These are phyloP conservation scores for Zasmidium angulare DNA, from an alignment of 2,329 filamentous ascomycete genomes.

Conservation along the genomic window DNA sequence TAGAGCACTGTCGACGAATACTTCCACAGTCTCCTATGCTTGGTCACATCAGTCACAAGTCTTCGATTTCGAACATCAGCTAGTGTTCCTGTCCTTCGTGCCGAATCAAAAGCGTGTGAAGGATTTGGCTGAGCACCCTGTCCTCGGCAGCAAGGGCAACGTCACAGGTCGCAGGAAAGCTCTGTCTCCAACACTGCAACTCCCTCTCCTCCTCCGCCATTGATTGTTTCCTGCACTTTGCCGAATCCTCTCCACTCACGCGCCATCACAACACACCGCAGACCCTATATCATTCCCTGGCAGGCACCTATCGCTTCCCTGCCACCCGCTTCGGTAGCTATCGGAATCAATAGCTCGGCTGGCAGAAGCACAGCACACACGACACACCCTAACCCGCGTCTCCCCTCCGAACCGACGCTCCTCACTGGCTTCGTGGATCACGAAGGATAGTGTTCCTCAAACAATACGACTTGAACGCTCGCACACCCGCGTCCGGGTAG, in stretches of 20 bases:
- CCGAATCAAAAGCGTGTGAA: background rate
- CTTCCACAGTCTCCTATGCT: no score
- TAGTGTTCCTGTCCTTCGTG: background rate
- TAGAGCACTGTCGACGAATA: no score
- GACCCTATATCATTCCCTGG: conserved; percentile 1
- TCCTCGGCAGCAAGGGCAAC: background rate
- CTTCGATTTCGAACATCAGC: background rate
- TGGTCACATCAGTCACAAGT: no score
- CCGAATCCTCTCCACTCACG: background rate
- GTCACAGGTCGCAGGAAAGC: background rate
- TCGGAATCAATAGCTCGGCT: background rate
- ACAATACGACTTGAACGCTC: conserved; percentile 10
- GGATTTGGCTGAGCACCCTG: background rate
- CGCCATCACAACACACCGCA: background rate
- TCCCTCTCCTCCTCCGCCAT: background rate
- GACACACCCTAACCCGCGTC: background rate
- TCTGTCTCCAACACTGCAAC: background rate
- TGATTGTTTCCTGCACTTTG: no score
- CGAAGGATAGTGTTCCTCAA: conserved; percentile 7
- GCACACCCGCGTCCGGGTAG: conserved; percentile 4
- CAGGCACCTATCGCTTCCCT: background rate
- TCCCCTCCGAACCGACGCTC: background rate
- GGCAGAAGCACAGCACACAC: background rate
- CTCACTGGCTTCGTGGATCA: background rate
- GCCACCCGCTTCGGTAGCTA: background rate